Conservation (phyloP, 768 basidiomycete species). For the Kwoniella bestiolae region DNA sequence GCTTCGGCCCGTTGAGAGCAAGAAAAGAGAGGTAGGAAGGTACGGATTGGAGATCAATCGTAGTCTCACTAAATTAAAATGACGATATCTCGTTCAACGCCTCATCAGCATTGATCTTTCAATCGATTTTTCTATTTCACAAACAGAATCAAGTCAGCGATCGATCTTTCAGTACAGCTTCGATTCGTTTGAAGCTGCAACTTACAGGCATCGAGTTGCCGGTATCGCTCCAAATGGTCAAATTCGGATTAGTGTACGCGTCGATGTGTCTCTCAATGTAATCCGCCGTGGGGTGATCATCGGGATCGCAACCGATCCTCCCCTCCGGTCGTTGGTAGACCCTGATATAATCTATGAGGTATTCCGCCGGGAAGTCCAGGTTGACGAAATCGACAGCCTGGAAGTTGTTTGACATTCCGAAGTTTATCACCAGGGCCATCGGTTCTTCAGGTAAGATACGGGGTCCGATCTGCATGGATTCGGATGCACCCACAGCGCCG, state of each 20-base stretch:
- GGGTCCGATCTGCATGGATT: constrained; percentile 64
- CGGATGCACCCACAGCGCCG: constrained; percentile 69
- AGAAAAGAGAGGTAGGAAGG: too few species aligned
- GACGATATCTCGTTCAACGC: too few species aligned
- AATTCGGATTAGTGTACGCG: constrained; percentile 77
- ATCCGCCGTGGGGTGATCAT: constrained; percentile 72
- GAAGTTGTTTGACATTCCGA: constrained; percentile 58
- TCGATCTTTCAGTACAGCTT: too few species aligned
- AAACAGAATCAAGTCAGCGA: neutral
- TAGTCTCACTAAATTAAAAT: too few species aligned
- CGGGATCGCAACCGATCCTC: constrained; percentile 76
- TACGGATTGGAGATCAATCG: too few species aligned
- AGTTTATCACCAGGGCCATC: constrained; percentile 76
- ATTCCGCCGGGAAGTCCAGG: constrained; percentile 74
- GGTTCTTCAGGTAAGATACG: constrained; percentile 86
- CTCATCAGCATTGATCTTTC: neutral
- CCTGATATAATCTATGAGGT: constrained; percentile 84
- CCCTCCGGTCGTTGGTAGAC: constrained; percentile 70
- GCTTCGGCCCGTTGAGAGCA: too few species aligned
- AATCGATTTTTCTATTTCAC: neutral
- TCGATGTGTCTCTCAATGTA: constrained; percentile 66
- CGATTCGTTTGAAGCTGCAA: constrained; percentile 9
- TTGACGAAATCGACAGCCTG: constrained; percentile 59
- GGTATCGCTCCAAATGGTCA: constrained; percentile 81
- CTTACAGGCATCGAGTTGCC: constrained; percentile 76